Evolutionary conservation across 331 rosid genomes (phyloP).

Genomic region (Malus hybrid): DNA sequence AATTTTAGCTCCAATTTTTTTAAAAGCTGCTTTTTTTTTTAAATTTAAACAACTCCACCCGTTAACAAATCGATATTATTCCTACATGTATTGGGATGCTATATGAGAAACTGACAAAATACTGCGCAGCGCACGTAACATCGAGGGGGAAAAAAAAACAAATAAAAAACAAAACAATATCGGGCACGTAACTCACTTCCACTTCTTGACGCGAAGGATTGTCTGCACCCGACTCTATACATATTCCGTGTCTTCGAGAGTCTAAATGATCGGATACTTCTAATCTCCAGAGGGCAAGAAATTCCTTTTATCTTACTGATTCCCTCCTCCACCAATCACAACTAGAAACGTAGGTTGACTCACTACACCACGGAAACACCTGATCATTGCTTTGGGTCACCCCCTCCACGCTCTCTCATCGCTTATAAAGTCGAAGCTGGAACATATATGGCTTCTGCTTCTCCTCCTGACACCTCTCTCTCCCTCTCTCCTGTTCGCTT

Average conservation of each 20-base stretch:
- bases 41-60: no score
- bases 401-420: neutral
- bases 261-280: neutral
- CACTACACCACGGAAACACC: neutral
- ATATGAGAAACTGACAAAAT: neutral
- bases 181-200: neutral
- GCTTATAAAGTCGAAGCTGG: neutral
- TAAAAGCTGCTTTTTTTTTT: no score
- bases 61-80: no score
- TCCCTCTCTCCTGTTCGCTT: constrained; percentile 16
- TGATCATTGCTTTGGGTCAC: neutral
- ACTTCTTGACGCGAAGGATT: neutral
- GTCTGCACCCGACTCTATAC: neutral
- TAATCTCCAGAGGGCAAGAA: neutral
- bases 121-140: neutral
- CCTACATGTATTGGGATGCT: no score
- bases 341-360: neutral
- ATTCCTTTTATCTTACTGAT: neutral
- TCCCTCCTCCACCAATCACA: neutral
- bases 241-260: neutral
- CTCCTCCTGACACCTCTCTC: neutral
- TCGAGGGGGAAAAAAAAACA: neutral
- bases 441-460: neutral
- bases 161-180: neutral
- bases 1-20: no score